Base-by-base conservation (phyloP, 2,329 filamentous ascomycete species). In the Acarospora socialis region DNA sequence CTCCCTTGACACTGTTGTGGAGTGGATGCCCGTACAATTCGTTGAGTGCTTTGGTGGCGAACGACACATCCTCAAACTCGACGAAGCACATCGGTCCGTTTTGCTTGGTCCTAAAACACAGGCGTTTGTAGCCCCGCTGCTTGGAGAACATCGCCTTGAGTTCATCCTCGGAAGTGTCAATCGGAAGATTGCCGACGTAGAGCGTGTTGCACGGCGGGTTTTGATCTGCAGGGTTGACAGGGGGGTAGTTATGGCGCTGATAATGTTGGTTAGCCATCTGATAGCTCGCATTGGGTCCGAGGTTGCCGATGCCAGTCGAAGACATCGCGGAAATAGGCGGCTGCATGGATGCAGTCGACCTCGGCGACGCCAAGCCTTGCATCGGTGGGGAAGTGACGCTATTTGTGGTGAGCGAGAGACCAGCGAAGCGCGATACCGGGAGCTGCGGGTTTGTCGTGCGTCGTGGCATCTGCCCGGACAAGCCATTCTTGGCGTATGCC, bases 11-110 rank as follows among this genome's bases (percentile, higher is more conserved):
- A 48, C 84, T 93, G 57, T 93, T 94, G 51, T 86, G 83, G 19
- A 95, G 67, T 29, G 72, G 74, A 30, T 79, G 73, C 0, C 90
- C 90, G 48, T 95, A 94, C 1, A 95, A 66, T 35, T 94, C 83
- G 42, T 86, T 74, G 3, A 95, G 66, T 1, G 86, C 79, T 56
- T 90, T 92, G 24, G 87, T 94, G 1, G 90, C 87, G 48, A 83
- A 87, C 2, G 81, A 80, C 7, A 92, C 69, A 47, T 94, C 86
- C 48, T 95, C 87, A 46, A 95, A 98, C 55, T 98, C 90, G 21
- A 98, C 90, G 54, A 95, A 95, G 52, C 90, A 95, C 86, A 95
- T 95, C 2, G 87, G 87, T 0, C 87, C 87, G 46, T 94, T 93
- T 43, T 81, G 73, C 61, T 95, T 95, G 33, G 84, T 92, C 20